Base-by-base conservation (phyloP, 139 green algal species). In the Zygnema circumcarinatum region DNA sequence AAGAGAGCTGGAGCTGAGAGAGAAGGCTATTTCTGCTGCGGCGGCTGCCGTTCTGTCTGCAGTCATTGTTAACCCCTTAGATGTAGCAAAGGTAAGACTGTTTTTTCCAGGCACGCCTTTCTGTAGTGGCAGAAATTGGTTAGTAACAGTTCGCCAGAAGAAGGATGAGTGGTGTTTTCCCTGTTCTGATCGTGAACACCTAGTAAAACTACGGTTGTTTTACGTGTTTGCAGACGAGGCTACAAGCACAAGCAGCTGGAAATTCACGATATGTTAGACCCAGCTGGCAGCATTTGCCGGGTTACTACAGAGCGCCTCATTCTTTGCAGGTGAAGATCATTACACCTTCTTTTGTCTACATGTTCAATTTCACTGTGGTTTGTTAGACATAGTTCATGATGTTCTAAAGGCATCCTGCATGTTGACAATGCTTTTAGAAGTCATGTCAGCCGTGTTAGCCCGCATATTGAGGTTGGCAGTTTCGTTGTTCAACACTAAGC, bases 31-130 rank as follows among this genome's bases (percentile, higher is more conserved):
- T 29, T 81, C 80, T 22, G 80, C 80, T 25, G 80, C 42, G 22
- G 80, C 80, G 0, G 80, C 80, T 3, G 80, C 80, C 0, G 39
- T 86, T 16, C 20, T 86, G 32, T 86, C 80, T 21, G 80, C 80
- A 38, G 38, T 86, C 16, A 86, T 86, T 38, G 47, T 83, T 21
- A 86, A 86, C 41, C 80, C 80, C 25, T 40, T 86, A 16, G 80
- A 86, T 69, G 80, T 86, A 1, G 80, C 67, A 31, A 86, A 86
- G 80, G 80, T 80, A 36, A 3, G 69, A 29, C 3, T 78, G n/a
- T n/a, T n/a, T n/a, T 72, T 72, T 72, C 25, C 29, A 25, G 56
- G 25, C 29, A 31, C 29, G 25, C 29, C 56, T 29, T 29, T 72
- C 25, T 25, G 29, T 31, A 29, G 25, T 29, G 25, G 56, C 29